These are phyloP conservation scores for Pyrenophora graminea DNA, from an alignment of 2,329 filamentous ascomycete species.

Conservation along the genomic window DNA sequence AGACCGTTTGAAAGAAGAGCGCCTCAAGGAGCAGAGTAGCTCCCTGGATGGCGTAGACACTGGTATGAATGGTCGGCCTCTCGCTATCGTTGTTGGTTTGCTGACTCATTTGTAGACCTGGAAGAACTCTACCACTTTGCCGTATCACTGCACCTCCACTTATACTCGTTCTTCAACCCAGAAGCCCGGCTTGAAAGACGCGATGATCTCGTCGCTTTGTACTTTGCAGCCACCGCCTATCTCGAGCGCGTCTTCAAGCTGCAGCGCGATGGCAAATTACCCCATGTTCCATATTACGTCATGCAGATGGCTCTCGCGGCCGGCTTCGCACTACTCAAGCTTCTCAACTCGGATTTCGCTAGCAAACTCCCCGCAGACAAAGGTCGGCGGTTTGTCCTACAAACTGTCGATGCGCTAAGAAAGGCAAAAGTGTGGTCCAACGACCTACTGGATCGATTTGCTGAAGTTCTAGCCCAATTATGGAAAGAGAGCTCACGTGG, in stretches of 20 bases:
- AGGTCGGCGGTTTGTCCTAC: conserved; percentile 69
- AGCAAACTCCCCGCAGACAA: conserved; percentile 66
- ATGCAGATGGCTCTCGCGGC: conserved; percentile 86
- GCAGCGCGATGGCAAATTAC: conserved; percentile 60
- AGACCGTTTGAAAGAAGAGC: conserved; percentile 43
- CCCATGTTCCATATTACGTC: conserved; percentile 74
- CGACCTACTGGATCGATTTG: conserved; percentile 77
- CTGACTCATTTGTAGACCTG: conserved; percentile 42
- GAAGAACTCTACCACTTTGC: conserved; percentile 69
- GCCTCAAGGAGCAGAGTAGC: conserved; percentile 22
- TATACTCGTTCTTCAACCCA: conserved; percentile 81
- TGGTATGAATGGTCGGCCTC: conserved; percentile 21
- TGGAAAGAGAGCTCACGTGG: conserved; percentile 66
- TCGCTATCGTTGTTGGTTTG: conserved; percentile 21
- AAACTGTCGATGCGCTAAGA: conserved; percentile 71
- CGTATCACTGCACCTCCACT: conserved; percentile 73
- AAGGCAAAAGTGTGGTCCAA: conserved; percentile 76
- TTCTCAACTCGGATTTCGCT: conserved; percentile 76
- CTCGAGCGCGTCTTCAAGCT: conserved; percentile 64
- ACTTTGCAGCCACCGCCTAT: conserved; percentile 71
- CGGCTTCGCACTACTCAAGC: conserved; percentile 75
- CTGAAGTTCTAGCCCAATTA: conserved; percentile 85
- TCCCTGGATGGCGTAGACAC: conserved; percentile 42
- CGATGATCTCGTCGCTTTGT: conserved; percentile 75
- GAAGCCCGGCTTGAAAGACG: conserved; percentile 62